Conservation (phyloP, 768 basidiomycete species). For the Trametes gibbosa region DNA sequence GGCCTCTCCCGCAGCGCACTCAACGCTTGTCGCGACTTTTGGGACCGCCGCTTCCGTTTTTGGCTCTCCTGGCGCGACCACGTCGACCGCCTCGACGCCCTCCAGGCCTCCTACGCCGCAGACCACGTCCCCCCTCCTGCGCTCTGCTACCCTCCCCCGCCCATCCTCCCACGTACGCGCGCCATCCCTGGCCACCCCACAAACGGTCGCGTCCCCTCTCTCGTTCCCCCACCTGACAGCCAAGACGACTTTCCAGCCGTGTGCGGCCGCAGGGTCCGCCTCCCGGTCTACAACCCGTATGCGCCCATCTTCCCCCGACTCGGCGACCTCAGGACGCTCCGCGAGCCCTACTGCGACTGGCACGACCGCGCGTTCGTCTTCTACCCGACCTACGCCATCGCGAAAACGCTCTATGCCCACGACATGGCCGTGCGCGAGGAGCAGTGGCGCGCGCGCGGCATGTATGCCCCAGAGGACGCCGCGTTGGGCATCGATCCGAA, state of each 20-base stretch:
- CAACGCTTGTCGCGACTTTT: background rate
- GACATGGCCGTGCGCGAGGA: slow-evolving; percentile 7
- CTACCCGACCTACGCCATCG: slow-evolving; percentile 3
- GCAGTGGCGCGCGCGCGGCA: background rate
- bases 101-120: slow-evolving; percentile 1
- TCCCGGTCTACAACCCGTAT: slow-evolving; percentile 1
- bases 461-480: background rate
- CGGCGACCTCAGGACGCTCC: slow-evolving; percentile 8
- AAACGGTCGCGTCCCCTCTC: background rate
- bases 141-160: background rate
- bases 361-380: slow-evolving; percentile 6
- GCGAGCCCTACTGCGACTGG: slow-evolving; percentile 10
- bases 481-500: too few relatives aligned
- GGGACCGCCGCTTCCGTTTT: slow-evolving; percentile 3
- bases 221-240: background rate
- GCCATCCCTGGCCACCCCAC: background rate
- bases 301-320: slow-evolving; percentile 10
- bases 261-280: background rate
- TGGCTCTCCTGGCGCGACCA: background rate
- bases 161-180: slow-evolving; percentile 3
- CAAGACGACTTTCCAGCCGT: background rate
- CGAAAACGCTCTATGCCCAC: background rate
- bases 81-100: slow-evolving; percentile 1
- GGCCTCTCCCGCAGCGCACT: slow-evolving; percentile 3
- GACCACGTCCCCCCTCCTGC: background rate